Evolutionary conservation across 2,329 filamentous ascomycete species (phyloP).

Genomic region (Cladosporium sphaerospermum): DNA sequence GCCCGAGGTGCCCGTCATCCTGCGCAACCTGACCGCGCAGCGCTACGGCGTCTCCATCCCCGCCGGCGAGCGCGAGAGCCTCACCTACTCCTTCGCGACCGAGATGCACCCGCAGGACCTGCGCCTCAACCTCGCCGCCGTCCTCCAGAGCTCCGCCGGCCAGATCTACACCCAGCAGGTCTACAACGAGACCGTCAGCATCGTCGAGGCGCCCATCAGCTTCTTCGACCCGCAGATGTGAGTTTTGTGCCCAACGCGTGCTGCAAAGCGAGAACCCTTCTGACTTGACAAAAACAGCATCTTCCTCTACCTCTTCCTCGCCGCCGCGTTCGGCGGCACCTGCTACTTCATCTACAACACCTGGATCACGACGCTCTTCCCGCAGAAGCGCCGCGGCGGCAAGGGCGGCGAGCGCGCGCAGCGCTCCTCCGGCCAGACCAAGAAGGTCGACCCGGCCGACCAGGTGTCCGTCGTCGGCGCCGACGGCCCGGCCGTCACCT

Average conservation of each 20-base stretch:
- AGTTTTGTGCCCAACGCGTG: conserved; percentile 29
- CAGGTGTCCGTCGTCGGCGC: conserved; percentile 60
- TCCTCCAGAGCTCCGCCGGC: conserved; percentile 62
- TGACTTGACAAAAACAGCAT: conserved; percentile 52
- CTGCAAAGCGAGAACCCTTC: background rate
- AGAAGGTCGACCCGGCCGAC: conserved; percentile 59
- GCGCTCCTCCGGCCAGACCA: conserved; percentile 54
- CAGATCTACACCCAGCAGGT: conserved; percentile 69
- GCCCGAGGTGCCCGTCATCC: conserved; percentile 48
- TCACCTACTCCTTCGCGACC: conserved; percentile 78
- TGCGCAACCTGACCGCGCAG: conserved; percentile 79
- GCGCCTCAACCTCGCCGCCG: conserved; percentile 66
- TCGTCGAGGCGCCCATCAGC: conserved; percentile 86
- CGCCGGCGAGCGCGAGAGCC: conserved; percentile 65
- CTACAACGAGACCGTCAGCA: conserved; percentile 73
- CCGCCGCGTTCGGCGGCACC: conserved; percentile 68
- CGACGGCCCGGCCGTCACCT: conserved; percentile 63
- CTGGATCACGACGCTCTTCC: conserved; percentile 94
- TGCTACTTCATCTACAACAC: conserved; percentile 98
- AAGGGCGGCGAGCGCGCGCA: conserved; percentile 61
- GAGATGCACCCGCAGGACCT: conserved; percentile 93
- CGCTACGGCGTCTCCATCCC: conserved; percentile 69
- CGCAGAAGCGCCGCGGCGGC: conserved; percentile 61
- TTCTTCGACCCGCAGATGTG: conserved; percentile 96
- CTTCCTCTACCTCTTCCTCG: conserved; percentile 93